Conservation (phyloP, 768 basidiomycete species). For the Amyloporia xantha region DNA sequence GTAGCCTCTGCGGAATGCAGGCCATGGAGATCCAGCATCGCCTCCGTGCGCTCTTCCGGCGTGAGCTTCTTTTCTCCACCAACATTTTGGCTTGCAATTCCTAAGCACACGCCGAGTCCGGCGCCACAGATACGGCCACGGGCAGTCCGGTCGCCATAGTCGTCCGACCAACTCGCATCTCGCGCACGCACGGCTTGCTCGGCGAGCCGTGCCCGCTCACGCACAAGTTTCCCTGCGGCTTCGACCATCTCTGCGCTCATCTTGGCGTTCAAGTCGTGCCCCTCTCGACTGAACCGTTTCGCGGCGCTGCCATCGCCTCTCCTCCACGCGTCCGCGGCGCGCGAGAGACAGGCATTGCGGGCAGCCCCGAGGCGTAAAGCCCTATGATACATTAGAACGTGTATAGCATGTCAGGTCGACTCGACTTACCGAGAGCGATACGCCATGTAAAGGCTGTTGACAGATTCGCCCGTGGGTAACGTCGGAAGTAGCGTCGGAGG, state of each 20-base stretch:
- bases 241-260: conserved; percentile 83
- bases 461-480: conserved; percentile 73
- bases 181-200: conserved; percentile 70
- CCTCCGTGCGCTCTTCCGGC: conserved; percentile 87
- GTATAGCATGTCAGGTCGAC: neutral
- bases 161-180: conserved; percentile 76
- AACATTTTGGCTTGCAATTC: conserved; percentile 60
- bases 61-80: conserved; percentile 51
- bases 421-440: conserved; percentile 50
- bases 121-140: conserved; percentile 74
- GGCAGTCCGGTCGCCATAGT: conserved; percentile 67
- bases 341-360: conserved; percentile 87
- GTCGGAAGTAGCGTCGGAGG: conserved; percentile 84
- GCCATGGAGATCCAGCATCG: conserved; percentile 85
- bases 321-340: conserved; percentile 95
- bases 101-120: conserved; percentile 81
- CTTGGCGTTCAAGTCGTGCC: conserved; percentile 86
- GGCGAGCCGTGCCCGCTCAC: conserved; percentile 69
- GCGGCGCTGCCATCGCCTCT: conserved; percentile 94
- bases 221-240: conserved; percentile 80
- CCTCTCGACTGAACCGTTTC: conserved; percentile 90
- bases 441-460: conserved; percentile 80
- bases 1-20: conserved; percentile 91
- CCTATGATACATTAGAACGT: conserved; percentile 26
- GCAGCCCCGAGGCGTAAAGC: conserved; percentile 91